Evolutionary conservation across 371 early-diverging fungal genomes (phyloP), one percentile per base, ranked within the genome.

Genomic region (Actinomortierella wolfii): DNA sequence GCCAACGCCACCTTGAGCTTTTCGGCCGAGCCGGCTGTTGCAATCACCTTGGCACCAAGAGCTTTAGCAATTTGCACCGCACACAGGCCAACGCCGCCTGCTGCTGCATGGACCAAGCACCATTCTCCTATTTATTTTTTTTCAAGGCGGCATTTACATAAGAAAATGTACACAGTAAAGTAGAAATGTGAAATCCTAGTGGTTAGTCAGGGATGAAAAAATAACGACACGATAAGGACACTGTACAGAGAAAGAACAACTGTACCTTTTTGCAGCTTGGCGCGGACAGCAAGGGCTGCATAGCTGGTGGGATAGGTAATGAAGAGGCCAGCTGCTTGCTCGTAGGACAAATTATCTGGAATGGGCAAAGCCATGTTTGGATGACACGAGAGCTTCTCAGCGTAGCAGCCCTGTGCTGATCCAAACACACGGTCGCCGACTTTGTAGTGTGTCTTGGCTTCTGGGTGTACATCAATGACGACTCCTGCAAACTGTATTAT

Each of bases 271-370:
- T 87, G 79, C 28, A 93, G 64, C 20, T 87, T 68, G 4, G 88
- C 93, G n/a, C 92, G 84, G 44, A 88, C 66, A 0, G 83, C 88
- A 20, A 94, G 79, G 3, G 86, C 94, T 15, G 87, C 83, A 53
- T 92, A 94, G 57, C 87, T 87, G 14, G 94, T 94, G 15, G 94
- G 94, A 50, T 88, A 92, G 2, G 93, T 94, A 26, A 94, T 83
- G 60, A 73, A 92, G 29, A 94, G 65, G 8, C 92, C 92, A 15
- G 90, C 85, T 17, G 94, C 93, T 54, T 94, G 84, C 52, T 91
- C 92, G 56, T 89, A 92, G 2, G 83, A 80, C 56, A 93, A 79
- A 47, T 80, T 81, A 9, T 67, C 64, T 23, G 94, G 94, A 21
- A 93, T 85, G n/a, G 78, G 79, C 46, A 89, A 70, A 17, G 92